Evolutionary conservation across 805 yeast genomes (phyloP), one percentile per base, ranked within the genome.

Genomic region (Kodamaea laetipori): DNA sequence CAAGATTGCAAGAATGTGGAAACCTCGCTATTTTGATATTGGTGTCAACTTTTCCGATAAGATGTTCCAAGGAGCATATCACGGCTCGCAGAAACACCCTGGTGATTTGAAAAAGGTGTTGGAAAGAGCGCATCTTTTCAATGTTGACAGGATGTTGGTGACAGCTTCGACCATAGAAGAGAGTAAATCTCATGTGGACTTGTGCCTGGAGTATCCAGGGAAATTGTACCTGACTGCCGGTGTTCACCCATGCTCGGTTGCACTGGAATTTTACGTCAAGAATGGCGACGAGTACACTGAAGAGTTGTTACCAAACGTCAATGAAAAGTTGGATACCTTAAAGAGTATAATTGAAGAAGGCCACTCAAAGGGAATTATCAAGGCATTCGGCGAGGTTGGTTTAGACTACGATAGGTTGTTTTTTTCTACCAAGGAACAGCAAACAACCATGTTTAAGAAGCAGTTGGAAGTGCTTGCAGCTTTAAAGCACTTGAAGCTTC

Each of bases 361-460:
- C 4, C 58, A 64, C 23, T 56, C 67, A 6, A 51, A 58, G 10
- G 85, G 85, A 1, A 54, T 67, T 2, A 84, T 94, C 19, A 77
- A 77, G 54, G 94, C 97, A 1, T 84, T 90, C 66, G 99, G 99
- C 10, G 99, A 94, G 64, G 81, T 94, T 39, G 99, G 99, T 0
- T 70, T 94, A 37, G 99, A 94, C 60, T 92, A 90, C 60, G 99
- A 94, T 63, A 69, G 99, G 47, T 67, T 94, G 39, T 83, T 86
- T 53, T 86, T 80, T 56, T 79, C 97, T 0, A 69, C 86, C 1
- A 79, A 72, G 44, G 82, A 77, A 5, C 77, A 79, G 48, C 99
- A 94, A 61, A 52, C 67, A 28, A 56, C 71, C 18, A 86, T 80
- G 64, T 94, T 94, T 57, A 74, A 73, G 48, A 70, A 71, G 48